Evolutionary conservation across 192 early-diverging fungal genomes (phyloP).

Genomic region (Martensiomyces pterosporus): DNA sequence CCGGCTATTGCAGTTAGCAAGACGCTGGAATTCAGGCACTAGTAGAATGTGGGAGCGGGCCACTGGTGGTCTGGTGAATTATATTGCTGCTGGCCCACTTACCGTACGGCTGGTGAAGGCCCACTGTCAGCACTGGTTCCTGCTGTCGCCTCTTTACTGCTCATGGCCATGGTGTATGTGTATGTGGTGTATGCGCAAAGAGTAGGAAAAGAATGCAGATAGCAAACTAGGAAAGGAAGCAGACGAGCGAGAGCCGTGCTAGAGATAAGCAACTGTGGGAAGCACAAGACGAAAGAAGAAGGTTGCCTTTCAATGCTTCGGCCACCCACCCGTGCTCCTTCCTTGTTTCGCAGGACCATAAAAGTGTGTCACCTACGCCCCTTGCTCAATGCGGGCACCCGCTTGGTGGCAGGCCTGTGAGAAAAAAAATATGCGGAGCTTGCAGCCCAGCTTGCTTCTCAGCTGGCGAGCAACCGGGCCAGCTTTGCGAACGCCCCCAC

Average conservation of each 20-base stretch:
- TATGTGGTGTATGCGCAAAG: too few species aligned
- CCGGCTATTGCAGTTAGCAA: background rate
- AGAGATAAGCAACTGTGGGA: background rate
- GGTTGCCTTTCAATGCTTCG: background rate
- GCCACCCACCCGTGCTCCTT: too few species aligned
- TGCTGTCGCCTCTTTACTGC: background rate
- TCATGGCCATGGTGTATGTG: conserved; percentile 11
- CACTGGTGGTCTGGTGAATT: too few species aligned
- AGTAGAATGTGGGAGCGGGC: background rate
- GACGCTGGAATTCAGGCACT: background rate
- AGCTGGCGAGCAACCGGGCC: too few species aligned
- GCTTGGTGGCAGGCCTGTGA: too few species aligned
- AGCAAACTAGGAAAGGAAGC: background rate
- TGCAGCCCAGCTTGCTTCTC: too few species aligned
- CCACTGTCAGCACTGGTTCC: background rate
- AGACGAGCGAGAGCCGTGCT: background rate
- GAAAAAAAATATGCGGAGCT: too few species aligned
- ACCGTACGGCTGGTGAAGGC: conserved; percentile 33
- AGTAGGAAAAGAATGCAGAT: conserved; percentile 2
- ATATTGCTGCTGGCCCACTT: too few species aligned
- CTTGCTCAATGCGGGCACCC: too few species aligned
- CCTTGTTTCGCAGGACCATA: too few species aligned
- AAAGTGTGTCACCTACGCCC: too few species aligned
- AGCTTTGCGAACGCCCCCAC: too few species aligned
- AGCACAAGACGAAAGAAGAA: background rate